phyloP scores from a whole-genome alignment of 345 rosid genomes.

The Camelina laxa region DNA sequence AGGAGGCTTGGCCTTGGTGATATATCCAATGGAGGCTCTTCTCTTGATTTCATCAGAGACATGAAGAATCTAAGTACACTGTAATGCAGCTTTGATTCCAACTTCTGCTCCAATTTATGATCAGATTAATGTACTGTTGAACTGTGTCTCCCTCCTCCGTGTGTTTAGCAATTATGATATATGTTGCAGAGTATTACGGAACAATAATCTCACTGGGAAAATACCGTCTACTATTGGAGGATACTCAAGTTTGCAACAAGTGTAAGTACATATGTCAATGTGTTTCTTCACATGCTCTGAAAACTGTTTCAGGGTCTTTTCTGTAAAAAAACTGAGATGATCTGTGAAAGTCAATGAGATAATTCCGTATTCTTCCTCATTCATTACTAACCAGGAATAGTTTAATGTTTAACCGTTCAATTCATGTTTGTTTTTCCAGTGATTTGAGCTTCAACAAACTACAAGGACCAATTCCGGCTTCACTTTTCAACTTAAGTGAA shows the following conservation, averaged over 20 bases:
- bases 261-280: conserved; percentile 50
- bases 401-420: neutral
- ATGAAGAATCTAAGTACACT: conserved; percentile 54
- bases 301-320: neutral
- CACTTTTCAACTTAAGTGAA: conserved; percentile 28
- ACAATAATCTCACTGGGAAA: conserved; percentile 50
- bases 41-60: conserved; percentile 53
- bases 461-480: conserved; percentile 26
- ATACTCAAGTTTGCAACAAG: conserved; percentile 44
- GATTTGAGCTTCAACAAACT: conserved; percentile 46
- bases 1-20: conserved; percentile 67
- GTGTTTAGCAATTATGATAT: neutral
- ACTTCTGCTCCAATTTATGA: neutral
- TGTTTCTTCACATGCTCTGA: neutral
- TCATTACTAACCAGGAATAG: neutral
- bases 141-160: neutral
- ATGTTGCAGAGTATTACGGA: conserved; percentile 54
- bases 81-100: conserved; percentile 44
- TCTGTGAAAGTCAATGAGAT: neutral
- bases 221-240: conserved; percentile 59
- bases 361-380: neutral
- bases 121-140: neutral
- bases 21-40: conserved; percentile 54
- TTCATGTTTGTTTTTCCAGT: conserved; percentile 17
- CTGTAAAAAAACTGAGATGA: neutral